Base-by-base conservation (phyloP, 768 basidiomycete species). In the Lactarius indigo region DNA sequence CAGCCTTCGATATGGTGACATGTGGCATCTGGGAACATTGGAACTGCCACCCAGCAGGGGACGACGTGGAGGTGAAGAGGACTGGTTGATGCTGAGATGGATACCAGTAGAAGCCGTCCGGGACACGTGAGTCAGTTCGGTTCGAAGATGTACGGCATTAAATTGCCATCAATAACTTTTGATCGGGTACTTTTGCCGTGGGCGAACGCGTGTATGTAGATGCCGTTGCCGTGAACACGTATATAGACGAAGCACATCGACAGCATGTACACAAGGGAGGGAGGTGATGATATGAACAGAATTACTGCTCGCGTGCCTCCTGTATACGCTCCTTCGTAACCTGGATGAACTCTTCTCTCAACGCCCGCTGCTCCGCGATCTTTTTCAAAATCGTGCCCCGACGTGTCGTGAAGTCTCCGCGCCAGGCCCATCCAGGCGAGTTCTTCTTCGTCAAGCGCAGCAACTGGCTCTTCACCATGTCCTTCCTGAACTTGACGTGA, bases 1-100 rank as follows among this genome's bases (percentile, higher is more conserved):
- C 91, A 92, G 64, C 91, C 90, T 69, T 92, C 88, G 10, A 65
- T 52, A 72, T 88, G 82, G 57, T 74, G 80, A 72, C 88, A 89
- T 64, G 72, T n/a, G 23, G 39, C 39, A n/a, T 30, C 50, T 23
- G 23, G 30, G 47, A 41, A 20, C 65, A 63, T 63, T 35, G 55
- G n/a, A n/a, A 13, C 55, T 30, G 17, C 30, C 17, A 10, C 12
- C 23, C 23, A 52, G 26, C 50, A 52, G 23, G 23, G 23, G 26
- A 15, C 50, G 15, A 28, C 23, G 10, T 52, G 50, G 50, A 18
- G 44, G 17, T 28, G 39, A 61, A 56, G 23, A 44, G 33, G 33
- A 31, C 5, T n/a, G 6, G 26, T 52, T 15, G 47, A 0, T 20
- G 30, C 8, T 42, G 28, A 42, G 61, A 2, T 54, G 60, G 17